Percentiles rank a stretch among this genome's conserved stretches.
These are phyloP conservation scores for Aristolochia fimbriata DNA, from an alignment of 164 flowering plant species.

Conservation along the genomic window DNA sequence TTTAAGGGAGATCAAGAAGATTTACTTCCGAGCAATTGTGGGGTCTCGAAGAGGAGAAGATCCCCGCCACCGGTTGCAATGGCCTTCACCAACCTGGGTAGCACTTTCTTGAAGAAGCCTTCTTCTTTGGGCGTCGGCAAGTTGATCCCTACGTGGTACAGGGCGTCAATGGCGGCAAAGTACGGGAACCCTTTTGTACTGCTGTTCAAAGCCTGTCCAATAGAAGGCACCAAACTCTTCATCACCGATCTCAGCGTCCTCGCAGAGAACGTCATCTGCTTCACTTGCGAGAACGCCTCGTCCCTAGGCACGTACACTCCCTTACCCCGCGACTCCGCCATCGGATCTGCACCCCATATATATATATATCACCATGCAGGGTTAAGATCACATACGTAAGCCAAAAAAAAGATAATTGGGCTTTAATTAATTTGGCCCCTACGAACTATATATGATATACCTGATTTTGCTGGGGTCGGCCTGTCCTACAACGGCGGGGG, in stretches of 20 bases:
- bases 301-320: conserved; percentile 36
- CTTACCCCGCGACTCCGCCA: conserved; percentile 11
- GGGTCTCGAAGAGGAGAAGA: conserved; percentile 28
- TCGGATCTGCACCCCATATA: conserved; percentile 30
- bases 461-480: conserved; percentile 21
- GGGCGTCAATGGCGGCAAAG: conserved; percentile 27
- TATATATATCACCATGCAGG: too few species aligned
- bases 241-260: conserved; percentile 10
- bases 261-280: conserved; percentile 11
- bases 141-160: conserved; percentile 20
- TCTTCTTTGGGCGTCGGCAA: conserved; percentile 5
- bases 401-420: too few species aligned
- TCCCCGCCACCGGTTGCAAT: conserved; percentile 1
- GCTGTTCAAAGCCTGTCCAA: conserved; percentile 10
- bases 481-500: conserved; percentile 65
- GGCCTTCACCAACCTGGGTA: conserved; percentile 19
- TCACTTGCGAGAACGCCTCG: conserved; percentile 26
- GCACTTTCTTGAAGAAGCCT: background rate
- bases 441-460: background rate
- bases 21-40: conserved; percentile 19
- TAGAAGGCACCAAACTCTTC: conserved; percentile 17
- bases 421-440: too few species aligned
- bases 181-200: conserved; percentile 15
- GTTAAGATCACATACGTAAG: too few species aligned
- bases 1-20: conserved; percentile 1